Percentiles rank a stretch among this genome's conserved stretches.
phyloP scores from a whole-genome alignment of 768 basidiomycete species.

The Podaxis carcinomalis region DNA sequence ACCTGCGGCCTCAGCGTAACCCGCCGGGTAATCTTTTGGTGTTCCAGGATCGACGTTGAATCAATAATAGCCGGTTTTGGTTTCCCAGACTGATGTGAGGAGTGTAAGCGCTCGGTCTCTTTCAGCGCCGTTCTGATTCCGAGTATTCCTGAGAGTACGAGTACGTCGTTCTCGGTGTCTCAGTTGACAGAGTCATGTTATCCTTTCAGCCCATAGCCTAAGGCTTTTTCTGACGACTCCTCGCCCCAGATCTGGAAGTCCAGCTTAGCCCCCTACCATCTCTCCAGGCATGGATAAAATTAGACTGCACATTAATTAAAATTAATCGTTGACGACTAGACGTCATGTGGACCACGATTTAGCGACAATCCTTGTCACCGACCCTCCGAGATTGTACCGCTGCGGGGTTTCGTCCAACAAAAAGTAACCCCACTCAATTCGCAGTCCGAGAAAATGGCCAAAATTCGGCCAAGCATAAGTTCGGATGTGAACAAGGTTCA shows the following conservation, averaged over 20 bases:
- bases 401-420: neutral
- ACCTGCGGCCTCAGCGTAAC: neutral
- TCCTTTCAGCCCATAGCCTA: too few relatives aligned
- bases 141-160: too few relatives aligned
- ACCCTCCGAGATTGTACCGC: slow-evolving; percentile 7
- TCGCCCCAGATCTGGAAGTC: neutral
- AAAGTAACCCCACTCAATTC: neutral
- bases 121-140: too few relatives aligned
- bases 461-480: neutral
- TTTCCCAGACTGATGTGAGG: neutral
- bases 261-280: neutral
- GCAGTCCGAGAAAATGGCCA: slow-evolving; percentile 9
- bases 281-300: neutral
- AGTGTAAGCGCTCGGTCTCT: too few relatives aligned
- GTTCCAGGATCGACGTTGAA: neutral
- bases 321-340: neutral
- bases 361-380: neutral
- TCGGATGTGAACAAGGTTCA: neutral
- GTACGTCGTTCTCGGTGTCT: too few relatives aligned
- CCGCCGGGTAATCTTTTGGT: neutral
- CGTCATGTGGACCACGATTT: slow-evolving; percentile 3
- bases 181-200: too few relatives aligned
- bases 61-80: neutral
- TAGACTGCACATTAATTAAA: neutral
- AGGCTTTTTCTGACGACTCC: neutral